A percentile compares a stretch with the other conserved stretches of the same genome.
Evolutionary conservation across 306 rosid species (phyloP).

Genomic region (Crotalaria pallida): DNA sequence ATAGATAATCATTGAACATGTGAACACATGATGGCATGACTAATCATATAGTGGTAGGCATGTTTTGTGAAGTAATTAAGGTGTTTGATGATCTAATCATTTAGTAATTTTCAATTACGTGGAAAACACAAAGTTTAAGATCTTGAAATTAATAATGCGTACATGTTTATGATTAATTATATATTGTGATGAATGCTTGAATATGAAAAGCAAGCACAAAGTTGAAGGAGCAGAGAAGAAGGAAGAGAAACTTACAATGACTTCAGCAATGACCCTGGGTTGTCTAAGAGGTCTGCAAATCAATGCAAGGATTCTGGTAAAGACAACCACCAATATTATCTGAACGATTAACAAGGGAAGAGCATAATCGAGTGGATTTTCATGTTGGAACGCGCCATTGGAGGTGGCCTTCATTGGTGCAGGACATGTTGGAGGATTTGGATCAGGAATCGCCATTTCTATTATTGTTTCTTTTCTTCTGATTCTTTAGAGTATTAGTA

Average conservation of each 20-base stretch:
- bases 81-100: no score
- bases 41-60: not conserved
- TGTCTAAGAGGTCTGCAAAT: conserved; percentile 51
- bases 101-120: no score
- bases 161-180: no score
- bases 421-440: conserved; percentile 18
- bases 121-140: no score
- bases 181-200: no score
- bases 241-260: conserved; percentile 42
- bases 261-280: conserved; percentile 67
- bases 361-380: conserved; percentile 53
- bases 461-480: no score
- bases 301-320: conserved; percentile 50
- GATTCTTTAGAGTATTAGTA: no score
- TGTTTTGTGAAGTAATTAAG: not conserved
- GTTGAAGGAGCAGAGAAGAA: not conserved
- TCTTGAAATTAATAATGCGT: no score
- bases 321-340: conserved; percentile 46
- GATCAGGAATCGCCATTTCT: conserved; percentile 19
- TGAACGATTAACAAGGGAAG: conserved; percentile 57
- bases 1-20: no score
- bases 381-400: conserved; percentile 55
- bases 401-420: conserved; percentile 64
- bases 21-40: no score
- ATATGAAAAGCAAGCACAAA: no score